These are phyloP conservation scores for Polytrichum formosum DNA, from an alignment of 225 moss, liverwort and hornwort species.

Conservation along the genomic window DNA sequence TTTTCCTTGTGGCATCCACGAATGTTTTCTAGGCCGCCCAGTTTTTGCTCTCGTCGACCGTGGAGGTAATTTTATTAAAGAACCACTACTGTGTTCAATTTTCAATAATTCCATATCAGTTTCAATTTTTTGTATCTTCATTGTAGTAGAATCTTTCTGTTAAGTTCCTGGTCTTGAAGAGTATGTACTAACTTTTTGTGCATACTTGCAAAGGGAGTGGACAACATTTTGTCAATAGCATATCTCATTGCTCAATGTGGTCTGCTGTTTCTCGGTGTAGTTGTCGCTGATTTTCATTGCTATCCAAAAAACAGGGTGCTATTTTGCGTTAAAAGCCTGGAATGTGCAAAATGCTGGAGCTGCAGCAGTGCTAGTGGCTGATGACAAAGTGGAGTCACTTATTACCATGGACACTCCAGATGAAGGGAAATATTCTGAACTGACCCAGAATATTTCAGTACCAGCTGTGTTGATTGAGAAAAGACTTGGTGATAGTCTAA, in stretches of 20 bases:
- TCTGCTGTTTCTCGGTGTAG: too few relatives aligned
- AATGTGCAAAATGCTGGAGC: slow-evolving; percentile 52
- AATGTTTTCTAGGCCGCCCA: slow-evolving; percentile 20
- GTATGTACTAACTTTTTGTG: too few relatives aligned
- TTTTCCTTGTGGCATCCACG: too few relatives aligned
- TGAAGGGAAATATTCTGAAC: slow-evolving; percentile 11
- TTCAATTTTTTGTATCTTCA: too few relatives aligned
- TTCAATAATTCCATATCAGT: too few relatives aligned
- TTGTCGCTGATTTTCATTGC: too few relatives aligned
- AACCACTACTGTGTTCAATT: too few relatives aligned
- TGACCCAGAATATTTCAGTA: slow-evolving; percentile 31
- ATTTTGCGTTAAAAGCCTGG: slow-evolving; percentile 49
- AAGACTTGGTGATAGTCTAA: slow-evolving; percentile 43
- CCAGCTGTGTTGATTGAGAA: slow-evolving; percentile 58
- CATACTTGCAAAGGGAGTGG: too few relatives aligned
- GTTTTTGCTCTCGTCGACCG: slow-evolving; percentile 49
- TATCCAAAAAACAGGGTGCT: slow-evolving; percentile 27
- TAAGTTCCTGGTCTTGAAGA: too few relatives aligned
- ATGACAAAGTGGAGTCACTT: slow-evolving; percentile 38
- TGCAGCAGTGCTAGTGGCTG: slow-evolving; percentile 52
- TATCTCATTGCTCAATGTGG: too few relatives aligned
- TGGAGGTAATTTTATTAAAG: slow-evolving; percentile 29
- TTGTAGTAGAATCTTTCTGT: too few relatives aligned
- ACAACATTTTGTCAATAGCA: too few relatives aligned
- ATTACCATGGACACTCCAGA: slow-evolving; percentile 54